Conservation (phyloP, 179 eudicot species). For the Kewa caespitosa region DNA sequence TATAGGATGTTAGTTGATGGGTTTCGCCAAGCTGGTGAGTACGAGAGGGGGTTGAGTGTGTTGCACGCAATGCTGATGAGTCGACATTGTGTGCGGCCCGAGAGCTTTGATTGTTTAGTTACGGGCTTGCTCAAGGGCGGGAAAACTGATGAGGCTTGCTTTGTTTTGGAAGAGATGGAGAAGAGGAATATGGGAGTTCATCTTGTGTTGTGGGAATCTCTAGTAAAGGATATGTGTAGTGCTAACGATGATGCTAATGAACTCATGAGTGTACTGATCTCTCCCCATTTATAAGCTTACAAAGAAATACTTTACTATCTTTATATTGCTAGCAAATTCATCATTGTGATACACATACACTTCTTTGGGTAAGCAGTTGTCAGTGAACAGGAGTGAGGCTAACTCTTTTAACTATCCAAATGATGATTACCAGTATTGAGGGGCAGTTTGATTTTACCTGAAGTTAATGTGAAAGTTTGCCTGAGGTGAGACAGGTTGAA, state of each 20-base stretch:
- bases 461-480: neutral
- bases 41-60: conserved; percentile 56
- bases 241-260: conserved; percentile 15
- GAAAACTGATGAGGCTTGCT: conserved; percentile 60
- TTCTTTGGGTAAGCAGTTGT: too few relatives aligned
- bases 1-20: conserved; percentile 89
- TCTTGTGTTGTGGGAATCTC: conserved; percentile 50
- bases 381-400: too few relatives aligned
- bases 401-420: too few relatives aligned
- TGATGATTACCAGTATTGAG: neutral
- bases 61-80: conserved; percentile 67
- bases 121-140: conserved; percentile 56
- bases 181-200: conserved; percentile 58
- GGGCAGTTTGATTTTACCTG: neutral
- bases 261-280: conserved; percentile 37
- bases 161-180: conserved; percentile 77
- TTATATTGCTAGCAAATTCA: neutral
- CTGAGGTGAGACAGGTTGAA: neutral
- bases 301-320: neutral
- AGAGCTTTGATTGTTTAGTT: conserved; percentile 57
- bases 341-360: neutral
- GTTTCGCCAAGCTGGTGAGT: conserved; percentile 56
- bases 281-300: conserved; percentile 17
- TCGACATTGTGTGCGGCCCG: conserved; percentile 63
- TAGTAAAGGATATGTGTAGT: conserved; percentile 47